These are phyloP conservation scores for Amauroascus niger DNA, from an alignment of 2,329 filamentous ascomycete genomes.

Conservation along the genomic window DNA sequence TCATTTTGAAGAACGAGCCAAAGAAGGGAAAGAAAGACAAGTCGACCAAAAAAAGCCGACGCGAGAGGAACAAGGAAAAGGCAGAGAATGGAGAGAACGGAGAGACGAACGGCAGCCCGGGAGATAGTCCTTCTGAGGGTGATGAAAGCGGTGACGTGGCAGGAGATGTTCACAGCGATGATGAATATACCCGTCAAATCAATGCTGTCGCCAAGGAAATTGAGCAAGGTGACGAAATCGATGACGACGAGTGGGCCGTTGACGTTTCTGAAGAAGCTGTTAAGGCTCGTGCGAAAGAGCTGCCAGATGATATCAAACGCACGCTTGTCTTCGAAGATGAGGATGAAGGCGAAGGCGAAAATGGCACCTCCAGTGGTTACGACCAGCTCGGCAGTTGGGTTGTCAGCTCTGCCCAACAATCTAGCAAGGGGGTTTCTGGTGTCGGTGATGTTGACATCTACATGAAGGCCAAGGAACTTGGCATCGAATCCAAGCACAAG, in stretches of 20 bases:
- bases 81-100: conserved; percentile 46
- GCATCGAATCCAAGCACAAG: conserved; percentile 89
- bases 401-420: conserved; percentile 58
- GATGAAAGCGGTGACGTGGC: conserved; percentile 58
- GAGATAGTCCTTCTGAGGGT: conserved; percentile 54
- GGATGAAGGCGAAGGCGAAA: conserved; percentile 71
- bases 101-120: conserved; percentile 52
- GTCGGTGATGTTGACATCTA: conserved; percentile 87
- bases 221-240: conserved; percentile 57
- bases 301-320: conserved; percentile 90
- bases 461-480: conserved; percentile 91
- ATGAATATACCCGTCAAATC: conserved; percentile 75
- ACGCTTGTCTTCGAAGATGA: conserved; percentile 76
- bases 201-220: conserved; percentile 62
- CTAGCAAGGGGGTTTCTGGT: conserved; percentile 62
- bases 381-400: conserved; percentile 93
- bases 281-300: conserved; percentile 82
- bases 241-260: conserved; percentile 89
- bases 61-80: conserved; percentile 66
- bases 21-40: conserved; percentile 92
- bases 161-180: conserved; percentile 69
- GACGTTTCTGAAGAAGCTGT: conserved; percentile 94
- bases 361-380: conserved; percentile 64
- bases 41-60: conserved; percentile 79
- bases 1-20: conserved; percentile 92